phyloP scores from a whole-genome alignment of 495 filamentous ascomycete genomes.

The Aeminium ludgeri region DNA sequence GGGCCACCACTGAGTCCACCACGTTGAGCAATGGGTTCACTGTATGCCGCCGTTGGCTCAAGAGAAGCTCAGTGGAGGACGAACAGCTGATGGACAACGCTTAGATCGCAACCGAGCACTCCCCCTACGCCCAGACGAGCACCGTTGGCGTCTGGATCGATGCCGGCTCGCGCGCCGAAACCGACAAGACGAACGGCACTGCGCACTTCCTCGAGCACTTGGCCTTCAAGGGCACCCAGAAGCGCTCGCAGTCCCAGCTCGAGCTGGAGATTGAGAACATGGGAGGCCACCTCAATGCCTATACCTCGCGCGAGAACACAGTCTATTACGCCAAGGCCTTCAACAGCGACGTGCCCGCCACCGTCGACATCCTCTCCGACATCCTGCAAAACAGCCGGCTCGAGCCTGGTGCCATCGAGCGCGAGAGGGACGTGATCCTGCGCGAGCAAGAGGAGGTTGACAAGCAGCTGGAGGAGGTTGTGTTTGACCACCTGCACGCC shows the following conservation, averaged over 20 bases:
- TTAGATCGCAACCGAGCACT: conserved; percentile 95
- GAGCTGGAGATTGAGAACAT: conserved; percentile 99
- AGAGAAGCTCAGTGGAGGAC: neutral
- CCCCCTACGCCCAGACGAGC: conserved; percentile 93
- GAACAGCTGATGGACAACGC: conserved; percentile 12
- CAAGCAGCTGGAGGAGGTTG: conserved; percentile 98
- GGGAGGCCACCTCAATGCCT: conserved; percentile 97
- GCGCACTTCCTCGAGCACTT: conserved; percentile 99
- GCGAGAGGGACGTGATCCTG: conserved; percentile 94
- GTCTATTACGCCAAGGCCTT: conserved; percentile 99
- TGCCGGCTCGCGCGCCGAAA: conserved; percentile 95
- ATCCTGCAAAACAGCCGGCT: conserved; percentile 99
- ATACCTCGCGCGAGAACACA: conserved; percentile 99
- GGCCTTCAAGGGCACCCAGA: conserved; percentile 97
- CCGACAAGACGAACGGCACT: conserved; percentile 94
- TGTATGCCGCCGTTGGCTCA: conserved; percentile 36
- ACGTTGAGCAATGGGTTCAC: conserved; percentile 95
- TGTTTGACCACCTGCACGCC: conserved; percentile 98
- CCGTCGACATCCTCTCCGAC: conserved; percentile 94
- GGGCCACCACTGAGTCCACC: conserved; percentile 76
- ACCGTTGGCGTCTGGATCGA: conserved; percentile 99
- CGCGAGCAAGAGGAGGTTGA: conserved; percentile 98
- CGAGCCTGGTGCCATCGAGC: conserved; percentile 78
- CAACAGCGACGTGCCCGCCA: conserved; percentile 87
- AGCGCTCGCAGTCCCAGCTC: conserved; percentile 83